phyloP scores from a whole-genome alignment of 306 rosid species.

The Pachyrhizus erosus region DNA sequence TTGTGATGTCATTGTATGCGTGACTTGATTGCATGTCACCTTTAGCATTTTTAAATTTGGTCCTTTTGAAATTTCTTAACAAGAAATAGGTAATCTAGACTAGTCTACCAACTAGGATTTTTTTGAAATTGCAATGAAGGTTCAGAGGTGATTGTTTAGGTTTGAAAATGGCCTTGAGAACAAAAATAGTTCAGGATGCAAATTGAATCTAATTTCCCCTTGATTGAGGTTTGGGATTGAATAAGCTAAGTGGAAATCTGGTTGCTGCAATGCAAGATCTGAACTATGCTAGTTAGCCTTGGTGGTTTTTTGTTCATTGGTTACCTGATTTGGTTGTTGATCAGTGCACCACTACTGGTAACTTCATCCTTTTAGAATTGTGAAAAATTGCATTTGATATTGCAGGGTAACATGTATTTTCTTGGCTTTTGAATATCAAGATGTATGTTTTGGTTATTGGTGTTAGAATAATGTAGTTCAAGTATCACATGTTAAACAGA shows the following conservation, averaged over 20 bases:
- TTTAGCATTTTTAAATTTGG: background rate
- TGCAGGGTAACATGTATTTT: background rate
- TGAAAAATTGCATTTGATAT: background rate
- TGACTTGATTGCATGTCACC: background rate
- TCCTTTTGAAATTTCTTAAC: constrained; percentile 1
- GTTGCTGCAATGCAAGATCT: background rate
- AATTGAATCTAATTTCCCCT: background rate
- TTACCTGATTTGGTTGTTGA: background rate
- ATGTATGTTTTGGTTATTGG: background rate
- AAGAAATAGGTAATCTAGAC: background rate
- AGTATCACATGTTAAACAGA: background rate
- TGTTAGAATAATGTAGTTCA: background rate
- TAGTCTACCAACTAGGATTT: background rate
- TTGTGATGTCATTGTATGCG: constrained; percentile 2
- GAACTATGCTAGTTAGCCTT: background rate
- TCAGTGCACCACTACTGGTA: background rate
- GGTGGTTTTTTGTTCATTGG: constrained; percentile 2
- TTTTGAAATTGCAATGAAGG: constrained; percentile 3
- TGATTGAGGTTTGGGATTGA: constrained; percentile 19
- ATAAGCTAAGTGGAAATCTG: background rate
- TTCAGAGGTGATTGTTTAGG: background rate
- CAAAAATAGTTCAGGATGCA: background rate
- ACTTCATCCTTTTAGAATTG: background rate
- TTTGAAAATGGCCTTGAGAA: background rate
- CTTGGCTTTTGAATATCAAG: background rate